Percentiles rank a stretch among this genome's conserved stretches.
Evolutionary conservation across 805 yeast species (phyloP).

Genomic region (Yarrowia sp.): DNA sequence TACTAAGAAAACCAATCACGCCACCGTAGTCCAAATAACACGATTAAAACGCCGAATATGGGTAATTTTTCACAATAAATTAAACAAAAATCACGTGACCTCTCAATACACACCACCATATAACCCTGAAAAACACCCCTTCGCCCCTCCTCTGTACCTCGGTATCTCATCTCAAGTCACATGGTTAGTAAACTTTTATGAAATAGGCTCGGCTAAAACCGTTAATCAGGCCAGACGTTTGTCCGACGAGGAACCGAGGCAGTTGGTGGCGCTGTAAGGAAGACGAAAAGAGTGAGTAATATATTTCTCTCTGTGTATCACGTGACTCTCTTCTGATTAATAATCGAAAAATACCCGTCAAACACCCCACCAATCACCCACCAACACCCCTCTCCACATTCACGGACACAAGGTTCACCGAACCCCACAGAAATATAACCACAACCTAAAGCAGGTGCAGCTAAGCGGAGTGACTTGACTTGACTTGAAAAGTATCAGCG

Average conservation of each 20-base stretch:
- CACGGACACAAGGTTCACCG: constrained; percentile 34
- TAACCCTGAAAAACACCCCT: too few species aligned
- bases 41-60: too few species aligned
- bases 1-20: too few species aligned
- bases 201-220: not conserved
- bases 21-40: too few species aligned
- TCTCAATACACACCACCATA: too few species aligned
- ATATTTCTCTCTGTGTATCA: not conserved
- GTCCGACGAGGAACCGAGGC: constrained; percentile 10
- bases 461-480: not conserved
- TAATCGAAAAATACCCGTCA: not conserved
- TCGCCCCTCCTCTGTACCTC: not conserved
- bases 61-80: too few species aligned
- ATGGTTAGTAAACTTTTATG: constrained; percentile 18
- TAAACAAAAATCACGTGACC: not conserved
- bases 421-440: constrained; percentile 35
- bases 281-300: too few species aligned
- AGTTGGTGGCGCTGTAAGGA: not conserved
- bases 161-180: constrained; percentile 21
- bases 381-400: constrained; percentile 13
- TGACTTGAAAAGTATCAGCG: not conserved
- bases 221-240: constrained; percentile 26
- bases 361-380: not conserved
- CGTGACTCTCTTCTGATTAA: not conserved
- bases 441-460: constrained; percentile 2